These are phyloP conservation scores for Clonostachys sp. DNA, from an alignment of 2,329 filamentous ascomycete species.

Conservation along the genomic window DNA sequence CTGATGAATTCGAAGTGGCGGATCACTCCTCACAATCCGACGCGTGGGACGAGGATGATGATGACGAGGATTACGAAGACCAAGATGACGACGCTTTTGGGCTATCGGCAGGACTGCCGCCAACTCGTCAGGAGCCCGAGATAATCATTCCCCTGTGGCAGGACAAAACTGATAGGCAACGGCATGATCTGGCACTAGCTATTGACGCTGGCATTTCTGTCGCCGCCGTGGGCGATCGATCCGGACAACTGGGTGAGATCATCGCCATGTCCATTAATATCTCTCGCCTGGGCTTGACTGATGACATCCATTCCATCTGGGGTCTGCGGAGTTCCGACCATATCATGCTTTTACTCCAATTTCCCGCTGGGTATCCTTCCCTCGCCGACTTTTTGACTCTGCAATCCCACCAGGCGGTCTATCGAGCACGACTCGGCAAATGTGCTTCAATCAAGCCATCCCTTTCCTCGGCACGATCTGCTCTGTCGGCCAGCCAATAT, in stretches of 20 bases:
- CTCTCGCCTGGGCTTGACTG: constrained; percentile 62
- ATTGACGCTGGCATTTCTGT: not conserved
- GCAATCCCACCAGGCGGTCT: not conserved
- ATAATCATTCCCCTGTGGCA: no score
- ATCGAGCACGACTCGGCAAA: not conserved
- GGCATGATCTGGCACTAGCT: not conserved
- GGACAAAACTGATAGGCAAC: not conserved
- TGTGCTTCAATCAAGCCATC: not conserved
- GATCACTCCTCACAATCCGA: no score
- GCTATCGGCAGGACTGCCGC: no score
- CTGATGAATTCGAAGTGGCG: no score
- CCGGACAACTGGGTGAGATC: constrained; percentile 16
- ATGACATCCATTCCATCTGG: constrained; percentile 67
- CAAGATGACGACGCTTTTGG: no score
- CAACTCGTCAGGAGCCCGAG: no score
- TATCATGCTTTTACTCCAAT: constrained; percentile 65
- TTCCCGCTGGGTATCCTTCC: constrained; percentile 52
- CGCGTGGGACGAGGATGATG: no score
- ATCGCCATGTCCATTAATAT: constrained; percentile 64
- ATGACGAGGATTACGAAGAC: no score
- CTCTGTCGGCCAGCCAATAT: no score
- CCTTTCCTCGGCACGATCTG: not conserved
- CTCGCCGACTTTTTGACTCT: constrained; percentile 42
- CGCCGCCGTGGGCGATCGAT: not conserved
- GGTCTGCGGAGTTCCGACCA: constrained; percentile 60